Conservation (phyloP, 78 protist species). For the Capsaspora owczarzaki region DNA sequence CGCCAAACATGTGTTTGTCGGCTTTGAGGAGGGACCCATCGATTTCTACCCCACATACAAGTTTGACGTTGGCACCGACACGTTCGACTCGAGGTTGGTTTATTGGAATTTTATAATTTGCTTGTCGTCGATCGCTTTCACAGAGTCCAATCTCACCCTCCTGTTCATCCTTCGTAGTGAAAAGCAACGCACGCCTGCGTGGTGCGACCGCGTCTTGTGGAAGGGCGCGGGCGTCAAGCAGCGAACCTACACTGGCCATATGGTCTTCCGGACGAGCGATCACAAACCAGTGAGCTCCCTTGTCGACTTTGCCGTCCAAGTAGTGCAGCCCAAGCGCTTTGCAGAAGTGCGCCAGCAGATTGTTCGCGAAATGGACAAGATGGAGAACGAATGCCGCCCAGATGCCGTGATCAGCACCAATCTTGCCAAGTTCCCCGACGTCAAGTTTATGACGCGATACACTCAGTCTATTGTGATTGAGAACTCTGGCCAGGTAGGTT, state of each 20-base stretch:
- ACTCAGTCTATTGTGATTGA: slow-evolving; percentile 17
- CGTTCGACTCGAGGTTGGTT: slow-evolving; percentile 58
- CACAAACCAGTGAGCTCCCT: slow-evolving; percentile 69
- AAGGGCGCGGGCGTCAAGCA: background rate
- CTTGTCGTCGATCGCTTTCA: too few relatives aligned
- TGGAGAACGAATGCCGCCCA: slow-evolving; percentile 68
- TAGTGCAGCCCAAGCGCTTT: slow-evolving; percentile 1
- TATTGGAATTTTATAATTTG: too few relatives aligned
- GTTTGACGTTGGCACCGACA: slow-evolving; percentile 56
- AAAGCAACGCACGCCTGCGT: slow-evolving; percentile 25
- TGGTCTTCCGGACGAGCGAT: slow-evolving; percentile 51
- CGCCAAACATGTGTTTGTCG: slow-evolving; percentile 37
- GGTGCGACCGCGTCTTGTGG: slow-evolving; percentile 29
- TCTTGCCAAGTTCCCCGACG: slow-evolving; percentile 37
- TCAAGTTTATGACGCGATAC: slow-evolving; percentile 29
- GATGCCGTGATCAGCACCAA: slow-evolving; percentile 41
- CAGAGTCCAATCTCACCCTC: too few relatives aligned
- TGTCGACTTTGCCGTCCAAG: slow-evolving; percentile 19
- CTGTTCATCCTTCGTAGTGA: too few relatives aligned
- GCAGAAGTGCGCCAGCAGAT: slow-evolving; percentile 32
- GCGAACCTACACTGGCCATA: background rate
- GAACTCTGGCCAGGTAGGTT: slow-evolving; percentile 49
- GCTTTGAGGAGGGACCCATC: slow-evolving; percentile 64
- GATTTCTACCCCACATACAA: slow-evolving; percentile 80
- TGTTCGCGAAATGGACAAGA: slow-evolving; percentile 41